A percentile compares a stretch with the other conserved stretches of the same genome.
phyloP scores from a whole-genome alignment of 1,284 basidiomycete genomes.

The Ceratobasidium sp. region DNA sequence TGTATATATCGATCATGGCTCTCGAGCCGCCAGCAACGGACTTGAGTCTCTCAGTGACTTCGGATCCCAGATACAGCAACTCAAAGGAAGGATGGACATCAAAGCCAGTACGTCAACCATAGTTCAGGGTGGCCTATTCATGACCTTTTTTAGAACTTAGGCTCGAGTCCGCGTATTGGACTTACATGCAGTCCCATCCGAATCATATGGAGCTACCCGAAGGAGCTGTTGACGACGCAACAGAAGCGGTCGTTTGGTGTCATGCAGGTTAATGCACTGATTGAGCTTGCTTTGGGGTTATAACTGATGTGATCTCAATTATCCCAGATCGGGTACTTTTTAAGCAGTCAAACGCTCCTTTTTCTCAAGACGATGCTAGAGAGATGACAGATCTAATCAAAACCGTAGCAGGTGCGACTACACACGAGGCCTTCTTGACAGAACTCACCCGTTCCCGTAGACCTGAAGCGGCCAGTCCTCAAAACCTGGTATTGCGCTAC shows the following conservation, averaged over 20 bases:
- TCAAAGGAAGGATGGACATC: background rate
- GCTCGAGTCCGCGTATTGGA: background rate
- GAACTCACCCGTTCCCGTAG: too few relatives aligned
- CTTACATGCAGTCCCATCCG: conserved; percentile 4
- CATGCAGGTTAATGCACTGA: background rate
- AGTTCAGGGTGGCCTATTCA: background rate
- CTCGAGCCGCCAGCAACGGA: background rate
- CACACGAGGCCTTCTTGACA: background rate
- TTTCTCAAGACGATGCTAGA: background rate
- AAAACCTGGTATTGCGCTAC: conserved; percentile 22
- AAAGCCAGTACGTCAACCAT: background rate
- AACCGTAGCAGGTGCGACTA: background rate
- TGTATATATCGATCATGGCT: background rate
- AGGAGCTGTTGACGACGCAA: background rate
- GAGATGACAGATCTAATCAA: conserved; percentile 17
- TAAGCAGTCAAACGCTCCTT: background rate
- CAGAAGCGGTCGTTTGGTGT: conserved; percentile 7
- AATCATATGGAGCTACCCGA: background rate
- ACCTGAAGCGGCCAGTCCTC: background rate
- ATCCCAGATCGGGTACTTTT: background rate
- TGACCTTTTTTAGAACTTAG: background rate
- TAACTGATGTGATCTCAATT: background rate
- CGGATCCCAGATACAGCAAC: background rate
- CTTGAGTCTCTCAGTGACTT: background rate
- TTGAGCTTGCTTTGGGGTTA: background rate